Evolutionary conservation across 352 stramenopile genomes (phyloP).

Genomic region (Phytophthora hibernalis): DNA sequence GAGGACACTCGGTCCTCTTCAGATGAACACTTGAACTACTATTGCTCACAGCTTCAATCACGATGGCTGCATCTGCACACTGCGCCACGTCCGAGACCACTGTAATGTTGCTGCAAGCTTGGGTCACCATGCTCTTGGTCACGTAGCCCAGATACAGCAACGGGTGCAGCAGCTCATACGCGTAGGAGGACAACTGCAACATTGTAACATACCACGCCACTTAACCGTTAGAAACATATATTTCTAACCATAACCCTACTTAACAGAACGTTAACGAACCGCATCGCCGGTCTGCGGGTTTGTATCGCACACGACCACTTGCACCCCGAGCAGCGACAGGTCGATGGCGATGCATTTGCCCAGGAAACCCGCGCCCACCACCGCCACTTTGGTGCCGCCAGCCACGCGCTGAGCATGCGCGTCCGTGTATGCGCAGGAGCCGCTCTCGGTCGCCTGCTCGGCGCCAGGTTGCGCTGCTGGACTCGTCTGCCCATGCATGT

Average conservation of each 20-base stretch:
- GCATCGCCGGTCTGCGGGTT: slow-evolving; percentile 45
- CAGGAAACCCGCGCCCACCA: slow-evolving; percentile 73
- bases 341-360: slow-evolving; percentile 75
- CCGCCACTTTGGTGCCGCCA: slow-evolving; percentile 43
- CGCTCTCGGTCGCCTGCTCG: slow-evolving; percentile 8
- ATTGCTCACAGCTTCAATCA: slow-evolving; percentile 66
- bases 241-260: neutral
- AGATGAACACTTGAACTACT: slow-evolving; percentile 6
- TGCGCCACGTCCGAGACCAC: slow-evolving; percentile 54
- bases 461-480: slow-evolving; percentile 4
- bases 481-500: slow-evolving; percentile 27
- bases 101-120: slow-evolving; percentile 58
- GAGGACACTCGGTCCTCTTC: neutral
- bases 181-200: slow-evolving; percentile 57
- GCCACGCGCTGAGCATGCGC: slow-evolving; percentile 16
- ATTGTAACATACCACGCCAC: neutral
- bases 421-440: slow-evolving; percentile 35
- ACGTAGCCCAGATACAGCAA: slow-evolving; percentile 80
- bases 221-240: neutral
- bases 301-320: slow-evolving; percentile 67
- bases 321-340: slow-evolving; percentile 65
- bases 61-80: slow-evolving; percentile 53
- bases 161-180: slow-evolving; percentile 72
- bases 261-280: slow-evolving; percentile 27
- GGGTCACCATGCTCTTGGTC: slow-evolving; percentile 77